Base-by-base conservation (phyloP, 2,329 filamentous ascomycete genomes). In the Fusarium stilboides region DNA sequence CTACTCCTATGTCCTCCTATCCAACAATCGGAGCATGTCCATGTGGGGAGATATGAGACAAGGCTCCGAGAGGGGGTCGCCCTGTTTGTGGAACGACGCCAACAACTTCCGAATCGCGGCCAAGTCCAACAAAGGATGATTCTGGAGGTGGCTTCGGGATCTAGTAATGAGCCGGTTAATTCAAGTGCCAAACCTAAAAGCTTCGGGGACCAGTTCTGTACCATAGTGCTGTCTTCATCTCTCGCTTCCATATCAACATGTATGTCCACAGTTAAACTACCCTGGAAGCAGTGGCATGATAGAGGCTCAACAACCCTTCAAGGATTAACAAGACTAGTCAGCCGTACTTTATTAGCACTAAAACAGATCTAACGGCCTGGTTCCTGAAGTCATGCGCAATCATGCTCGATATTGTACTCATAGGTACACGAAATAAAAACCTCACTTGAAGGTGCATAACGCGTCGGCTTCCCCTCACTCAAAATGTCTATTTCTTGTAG, bases 131-230 rank as follows among this genome's bases (percentile, higher is more conserved):
- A 45, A 34, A 13, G 34, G 20, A 22, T 13, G 26, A 19, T 22
- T 52, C 17, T 46, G n/a, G 31, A 33, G 37, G 53, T 65, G 36
- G 61, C 61, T 65, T 65, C 62, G 46, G 61, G 61, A 60, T 37
- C 42, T 65, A 65, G 43, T 47, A 65, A 12, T 60, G 40, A 44
- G 5, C 20, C 44, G 51, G 51, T 36, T 20, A 20, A 19, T 26
- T 14, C 14, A 43, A 28, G 4, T 20, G 4, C 13, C 20, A 43
- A 31, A 13, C 5, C 20, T n/a, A 17, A 26, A 45, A 19, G 12
- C 19, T 45, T 10, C 26, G 7, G 12, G 17, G 14, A 26, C 20
- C 8, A 8, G 12, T 24, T 24, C 22, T 6, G 22, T 24, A 8
- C 14, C 13, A 2, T 31, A 40, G 14, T 37, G n/a, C 9, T 19